phyloP scores from a whole-genome alignment of 305 asterid genomes.

The Solanum hybrid region DNA sequence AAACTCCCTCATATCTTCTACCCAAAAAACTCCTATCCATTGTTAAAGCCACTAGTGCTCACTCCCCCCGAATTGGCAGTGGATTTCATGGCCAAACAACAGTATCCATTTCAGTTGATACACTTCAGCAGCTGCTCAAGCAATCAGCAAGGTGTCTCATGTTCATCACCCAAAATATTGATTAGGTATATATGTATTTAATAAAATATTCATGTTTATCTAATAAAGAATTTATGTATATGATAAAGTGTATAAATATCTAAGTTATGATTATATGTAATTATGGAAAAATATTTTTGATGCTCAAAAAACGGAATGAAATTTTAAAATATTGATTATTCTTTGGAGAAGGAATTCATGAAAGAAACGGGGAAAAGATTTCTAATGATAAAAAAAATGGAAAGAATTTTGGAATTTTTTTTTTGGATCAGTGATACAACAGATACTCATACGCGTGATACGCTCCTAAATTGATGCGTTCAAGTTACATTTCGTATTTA shows the following conservation, averaged over 20 bases:
- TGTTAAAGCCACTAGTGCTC: slow-evolving; percentile 20
- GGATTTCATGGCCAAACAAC: slow-evolving; percentile 43
- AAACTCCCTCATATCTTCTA: slow-evolving; percentile 39
- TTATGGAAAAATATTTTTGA: too few relatives aligned
- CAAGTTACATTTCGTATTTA: too few relatives aligned
- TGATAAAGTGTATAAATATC: too few relatives aligned
- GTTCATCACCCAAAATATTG: too few relatives aligned
- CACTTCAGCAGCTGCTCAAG: slow-evolving; percentile 9
- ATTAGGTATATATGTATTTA: too few relatives aligned
- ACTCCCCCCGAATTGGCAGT: slow-evolving; percentile 25
- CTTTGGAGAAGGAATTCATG: not conserved
- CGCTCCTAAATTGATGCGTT: not conserved
- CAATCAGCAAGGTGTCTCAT: not conserved
- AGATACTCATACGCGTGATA: not conserved
- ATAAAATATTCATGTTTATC: too few relatives aligned
- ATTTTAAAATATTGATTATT: too few relatives aligned
- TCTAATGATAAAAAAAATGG: not conserved
- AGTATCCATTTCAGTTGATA: slow-evolving; percentile 36
- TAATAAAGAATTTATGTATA: too few relatives aligned
- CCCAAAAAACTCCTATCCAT: slow-evolving; percentile 54
- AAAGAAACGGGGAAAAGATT: not conserved
- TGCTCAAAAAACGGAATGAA: too few relatives aligned
- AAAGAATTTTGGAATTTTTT: not conserved
- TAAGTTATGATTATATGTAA: too few relatives aligned
- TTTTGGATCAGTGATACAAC: too few relatives aligned